These are phyloP conservation scores for Colletotrichum sp. DNA, from an alignment of 2,329 filamentous ascomycete genomes.

Conservation along the genomic window DNA sequence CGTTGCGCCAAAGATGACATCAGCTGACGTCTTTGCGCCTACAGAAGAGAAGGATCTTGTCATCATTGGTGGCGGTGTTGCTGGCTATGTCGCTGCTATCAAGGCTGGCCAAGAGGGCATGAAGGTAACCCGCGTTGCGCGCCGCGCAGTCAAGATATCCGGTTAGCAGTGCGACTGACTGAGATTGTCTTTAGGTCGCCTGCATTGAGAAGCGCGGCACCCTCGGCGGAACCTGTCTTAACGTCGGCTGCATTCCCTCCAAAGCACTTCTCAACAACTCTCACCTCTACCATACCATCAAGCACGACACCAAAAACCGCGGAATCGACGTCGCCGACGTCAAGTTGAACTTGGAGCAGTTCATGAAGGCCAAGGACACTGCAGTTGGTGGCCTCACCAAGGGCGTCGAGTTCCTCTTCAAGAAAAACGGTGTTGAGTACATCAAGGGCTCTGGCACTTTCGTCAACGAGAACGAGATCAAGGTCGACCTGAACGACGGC, in stretches of 20 bases:
- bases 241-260: slow-evolving; percentile 98
- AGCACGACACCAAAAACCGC: slow-evolving; percentile 95
- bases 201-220: slow-evolving; percentile 98
- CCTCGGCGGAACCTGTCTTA: slow-evolving; percentile 95
- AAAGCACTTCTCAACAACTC: slow-evolving; percentile 99
- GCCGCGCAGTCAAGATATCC: background rate
- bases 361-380: slow-evolving; percentile 99
- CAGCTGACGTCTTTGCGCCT: slow-evolving; percentile 25
- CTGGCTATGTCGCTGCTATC: slow-evolving; percentile 98
- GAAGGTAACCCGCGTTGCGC: slow-evolving; percentile 68
- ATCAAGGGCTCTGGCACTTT: slow-evolving; percentile 93
- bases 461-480: slow-evolving; percentile 87
- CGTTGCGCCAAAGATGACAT: background rate
- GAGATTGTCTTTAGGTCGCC: slow-evolving; percentile 69
- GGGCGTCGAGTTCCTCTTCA: slow-evolving; percentile 96
- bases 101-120: slow-evolving; percentile 97
- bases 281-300: slow-evolving; percentile 94
- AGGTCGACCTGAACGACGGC: slow-evolving; percentile 88
- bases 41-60: slow-evolving; percentile 94
- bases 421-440: slow-evolving; percentile 99
- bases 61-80: slow-evolving; percentile 97
- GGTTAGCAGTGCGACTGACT: background rate
- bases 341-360: slow-evolving; percentile 90
- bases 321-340: slow-evolving; percentile 98
- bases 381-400: slow-evolving; percentile 91